Evolutionary conservation across 1,139 yeast species (phyloP).

Genomic region (Sugiyamaella xylanicola): DNA sequence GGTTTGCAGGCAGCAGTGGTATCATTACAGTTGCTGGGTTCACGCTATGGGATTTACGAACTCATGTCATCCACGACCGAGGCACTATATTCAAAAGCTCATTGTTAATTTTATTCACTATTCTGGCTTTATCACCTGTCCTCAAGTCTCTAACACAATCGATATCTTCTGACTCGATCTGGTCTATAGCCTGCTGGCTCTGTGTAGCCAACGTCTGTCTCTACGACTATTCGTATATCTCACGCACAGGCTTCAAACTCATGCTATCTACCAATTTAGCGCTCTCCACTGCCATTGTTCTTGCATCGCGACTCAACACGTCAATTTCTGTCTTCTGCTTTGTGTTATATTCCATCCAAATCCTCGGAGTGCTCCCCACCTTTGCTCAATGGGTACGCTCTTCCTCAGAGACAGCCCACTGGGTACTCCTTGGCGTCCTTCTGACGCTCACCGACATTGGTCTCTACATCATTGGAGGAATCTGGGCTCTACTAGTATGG

Average conservation of each 20-base stretch:
- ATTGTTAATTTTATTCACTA: constrained; percentile 63
- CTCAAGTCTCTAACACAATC: constrained; percentile 84
- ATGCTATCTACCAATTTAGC: constrained; percentile 82
- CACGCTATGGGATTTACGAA: constrained; percentile 39
- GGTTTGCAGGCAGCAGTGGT: constrained; percentile 39
- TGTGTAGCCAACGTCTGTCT: constrained; percentile 65
- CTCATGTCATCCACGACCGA: constrained; percentile 18
- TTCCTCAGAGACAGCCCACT: constrained; percentile 28
- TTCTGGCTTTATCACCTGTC: constrained; percentile 84
- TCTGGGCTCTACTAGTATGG: constrained; percentile 53
- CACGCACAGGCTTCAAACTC: constrained; percentile 47
- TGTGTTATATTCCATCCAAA: constrained; percentile 68
- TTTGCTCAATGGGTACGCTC: constrained; percentile 59
- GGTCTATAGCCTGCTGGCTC: constrained; percentile 87
- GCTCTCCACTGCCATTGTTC: constrained; percentile 81
- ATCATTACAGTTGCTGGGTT: constrained; percentile 45
- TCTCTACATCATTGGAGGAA: constrained; percentile 47
- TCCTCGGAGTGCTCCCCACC: constrained; percentile 71
- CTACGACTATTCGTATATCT: constrained; percentile 57
- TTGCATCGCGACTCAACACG: constrained; percentile 79
- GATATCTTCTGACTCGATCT: constrained; percentile 90
- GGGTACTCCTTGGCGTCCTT: constrained; percentile 34
- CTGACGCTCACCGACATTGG: constrained; percentile 38
- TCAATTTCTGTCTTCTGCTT: constrained; percentile 82
- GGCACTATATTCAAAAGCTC: constrained; percentile 59